Conservation (phyloP, 148 eudicot species). For the Cornus kousa region DNA sequence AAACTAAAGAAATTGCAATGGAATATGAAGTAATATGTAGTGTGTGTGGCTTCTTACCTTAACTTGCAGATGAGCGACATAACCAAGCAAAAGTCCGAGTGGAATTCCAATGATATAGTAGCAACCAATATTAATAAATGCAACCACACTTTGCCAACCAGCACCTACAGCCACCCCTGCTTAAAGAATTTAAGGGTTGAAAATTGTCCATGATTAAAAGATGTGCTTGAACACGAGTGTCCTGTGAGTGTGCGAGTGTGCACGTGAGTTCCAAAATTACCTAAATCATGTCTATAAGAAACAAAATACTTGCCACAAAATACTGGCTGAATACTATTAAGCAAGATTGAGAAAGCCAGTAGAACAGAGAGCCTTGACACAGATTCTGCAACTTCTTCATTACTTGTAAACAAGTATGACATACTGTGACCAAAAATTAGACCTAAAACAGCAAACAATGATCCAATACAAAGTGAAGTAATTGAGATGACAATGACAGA, state of each 20-base stretch:
- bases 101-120: conserved; percentile 59
- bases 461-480: conserved; percentile 51
- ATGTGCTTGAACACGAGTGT: no score
- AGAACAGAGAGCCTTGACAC: conserved; percentile 40
- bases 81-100: conserved; percentile 47
- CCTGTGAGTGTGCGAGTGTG: no score
- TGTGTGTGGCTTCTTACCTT: conserved; percentile 24
- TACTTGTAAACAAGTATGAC: conserved; percentile 38
- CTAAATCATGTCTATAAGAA: not conserved
- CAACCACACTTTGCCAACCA: conserved; percentile 50
- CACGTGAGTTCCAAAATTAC: no score
- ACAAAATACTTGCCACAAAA: conserved; percentile 37
- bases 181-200: not conserved
- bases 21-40: no score
- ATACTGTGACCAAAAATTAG: conserved; percentile 27
- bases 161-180: conserved; percentile 56
- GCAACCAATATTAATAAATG: conserved; percentile 40
- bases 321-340: conserved; percentile 44
- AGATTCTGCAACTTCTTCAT: conserved; percentile 34
- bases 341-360: conserved; percentile 39
- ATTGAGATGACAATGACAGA: conserved; percentile 52
- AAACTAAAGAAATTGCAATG: no score
- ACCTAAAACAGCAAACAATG: conserved; percentile 37
- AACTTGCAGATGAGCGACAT: conserved; percentile 39
- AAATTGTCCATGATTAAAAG: no score